Evolutionary conservation across 495 filamentous ascomycete species (phyloP).

Genomic region (Pyronema omphalodes): DNA sequence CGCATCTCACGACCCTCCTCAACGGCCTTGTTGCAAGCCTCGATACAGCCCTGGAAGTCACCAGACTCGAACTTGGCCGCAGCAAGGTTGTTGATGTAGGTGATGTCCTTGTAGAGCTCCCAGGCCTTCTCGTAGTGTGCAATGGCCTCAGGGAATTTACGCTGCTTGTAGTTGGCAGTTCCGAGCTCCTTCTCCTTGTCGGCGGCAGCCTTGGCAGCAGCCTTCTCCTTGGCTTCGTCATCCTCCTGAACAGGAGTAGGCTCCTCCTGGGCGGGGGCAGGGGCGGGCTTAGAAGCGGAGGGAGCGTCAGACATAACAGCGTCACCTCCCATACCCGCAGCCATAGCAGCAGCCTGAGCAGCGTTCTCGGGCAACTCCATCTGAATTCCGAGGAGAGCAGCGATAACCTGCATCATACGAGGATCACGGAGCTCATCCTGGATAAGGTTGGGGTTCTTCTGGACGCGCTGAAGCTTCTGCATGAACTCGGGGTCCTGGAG

Average conservation of each 20-base stretch:
- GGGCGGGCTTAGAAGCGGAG: slow-evolving; percentile 28
- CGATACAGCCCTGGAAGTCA: slow-evolving; percentile 70
- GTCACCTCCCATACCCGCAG: slow-evolving; percentile 40
- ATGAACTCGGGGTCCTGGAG: slow-evolving; percentile 82
- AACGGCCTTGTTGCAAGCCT: slow-evolving; percentile 68
- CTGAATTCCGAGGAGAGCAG: slow-evolving; percentile 82
- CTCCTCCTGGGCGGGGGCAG: slow-evolving; percentile 33
- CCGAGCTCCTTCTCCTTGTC: slow-evolving; percentile 90
- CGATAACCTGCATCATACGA: slow-evolving; percentile 81
- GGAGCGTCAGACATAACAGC: slow-evolving; percentile 55
- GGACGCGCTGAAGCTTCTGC: slow-evolving; percentile 62
- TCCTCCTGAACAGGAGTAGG: slow-evolving; percentile 49
- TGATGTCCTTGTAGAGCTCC: slow-evolving; percentile 88
- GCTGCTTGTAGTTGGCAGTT: slow-evolving; percentile 94
- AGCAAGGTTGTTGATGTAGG: slow-evolving; percentile 89
- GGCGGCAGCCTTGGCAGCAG: slow-evolving; percentile 78
- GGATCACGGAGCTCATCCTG: slow-evolving; percentile 73
- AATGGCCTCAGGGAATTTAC: slow-evolving; percentile 83
- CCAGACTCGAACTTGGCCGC: slow-evolving; percentile 93
- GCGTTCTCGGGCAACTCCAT: slow-evolving; percentile 59
- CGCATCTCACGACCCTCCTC: slow-evolving; percentile 72
- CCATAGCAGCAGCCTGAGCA: slow-evolving; percentile 28
- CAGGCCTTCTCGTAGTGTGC: slow-evolving; percentile 92
- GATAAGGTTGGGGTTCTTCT: slow-evolving; percentile 60
- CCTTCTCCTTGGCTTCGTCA: slow-evolving; percentile 63